These are phyloP conservation scores for Karstenula rhodostoma DNA, from an alignment of 2,329 filamentous ascomycete genomes.

Conservation along the genomic window DNA sequence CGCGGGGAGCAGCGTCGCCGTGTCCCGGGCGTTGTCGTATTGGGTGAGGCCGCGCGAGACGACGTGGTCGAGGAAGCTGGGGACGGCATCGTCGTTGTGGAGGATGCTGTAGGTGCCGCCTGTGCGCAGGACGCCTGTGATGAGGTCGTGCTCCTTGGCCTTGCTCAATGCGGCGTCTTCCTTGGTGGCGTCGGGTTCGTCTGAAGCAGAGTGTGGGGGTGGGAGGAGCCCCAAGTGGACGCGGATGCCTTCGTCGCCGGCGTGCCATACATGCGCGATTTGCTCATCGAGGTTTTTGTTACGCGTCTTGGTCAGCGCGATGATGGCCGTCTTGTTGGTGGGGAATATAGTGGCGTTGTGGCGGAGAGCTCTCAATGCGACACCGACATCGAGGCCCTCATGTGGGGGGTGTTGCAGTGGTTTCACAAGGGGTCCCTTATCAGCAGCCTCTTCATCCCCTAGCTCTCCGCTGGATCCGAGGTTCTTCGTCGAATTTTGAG, in stretches of 20 bases:
- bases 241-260: conserved; percentile 29
- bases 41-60: conserved; percentile 31
- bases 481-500: conserved; percentile 29
- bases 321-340: conserved; percentile 30
- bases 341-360: conserved; percentile 21
- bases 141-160: conserved; percentile 27
- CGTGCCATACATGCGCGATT: conserved; percentile 28
- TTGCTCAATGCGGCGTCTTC: conserved; percentile 10
- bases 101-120: conserved; percentile 34
- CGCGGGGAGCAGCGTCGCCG: conserved; percentile 27
- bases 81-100: conserved; percentile 21
- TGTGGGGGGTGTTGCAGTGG: not conserved
- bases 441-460: conserved; percentile 18
- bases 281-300: conserved; percentile 25
- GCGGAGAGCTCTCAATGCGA: conserved; percentile 23
- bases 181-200: not conserved
- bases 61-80: conserved; percentile 29
- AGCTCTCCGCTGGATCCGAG: conserved; percentile 17
- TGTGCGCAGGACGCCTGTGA: conserved; percentile 29
- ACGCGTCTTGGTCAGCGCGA: conserved; percentile 26
- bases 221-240: conserved; percentile 31
- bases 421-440: conserved; percentile 20
- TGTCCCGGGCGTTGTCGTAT: conserved; percentile 35
- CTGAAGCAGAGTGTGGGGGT: conserved; percentile 9
- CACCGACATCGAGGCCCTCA: conserved; percentile 25